Evolutionary conservation across 805 yeast species (phyloP), one percentile per base, ranked within the genome.

Genomic region (Hanseniaspora meyeri): DNA sequence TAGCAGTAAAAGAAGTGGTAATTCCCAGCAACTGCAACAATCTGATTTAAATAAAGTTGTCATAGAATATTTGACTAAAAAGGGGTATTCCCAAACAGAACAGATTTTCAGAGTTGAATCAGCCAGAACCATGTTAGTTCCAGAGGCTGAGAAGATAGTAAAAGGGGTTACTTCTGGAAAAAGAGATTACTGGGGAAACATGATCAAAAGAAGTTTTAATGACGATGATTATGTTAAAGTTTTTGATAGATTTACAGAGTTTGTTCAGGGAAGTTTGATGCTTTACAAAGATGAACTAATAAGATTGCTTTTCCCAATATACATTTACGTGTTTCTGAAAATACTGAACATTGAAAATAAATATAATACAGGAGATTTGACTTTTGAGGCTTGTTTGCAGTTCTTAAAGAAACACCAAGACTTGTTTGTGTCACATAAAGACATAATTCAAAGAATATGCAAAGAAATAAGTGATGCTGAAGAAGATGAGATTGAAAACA

Each of bases 61-160:
- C 37, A 74, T 93, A 64, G 98, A 93, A 63, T 93, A 91, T 64
- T 76, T 93, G 62, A 85, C 83, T 67, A 91, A 93, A 65, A 89
- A 90, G 68, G 99, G 99, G 2, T 93, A 88, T 65, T 90, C 86
- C 62, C 81, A 84, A 62, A 91, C 98, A 0, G 99, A 93, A 68
- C 89, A 96, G 2, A 87, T 90, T 83, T 76, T 93, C 51, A 79
- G 98, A 60, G 80, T 89, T 59, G 99, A 93, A 67, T 79, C 84
- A 60, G 76, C 87, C 0, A 81, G 84, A 58, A 76, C 82, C 0
- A 72, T 73, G 3, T 76, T 83, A 0, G 72, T 80, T 16, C 74
- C 74, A 42, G 73, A 71, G 36, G 58, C 56, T 29, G 62, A 59
- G 55, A 63, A 63, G 37, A 52, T 54, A 49, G 53, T 49, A 59